Evolutionary conservation across 768 basidiomycete species (phyloP).

Genomic region (Phylloporus scabripes): DNA sequence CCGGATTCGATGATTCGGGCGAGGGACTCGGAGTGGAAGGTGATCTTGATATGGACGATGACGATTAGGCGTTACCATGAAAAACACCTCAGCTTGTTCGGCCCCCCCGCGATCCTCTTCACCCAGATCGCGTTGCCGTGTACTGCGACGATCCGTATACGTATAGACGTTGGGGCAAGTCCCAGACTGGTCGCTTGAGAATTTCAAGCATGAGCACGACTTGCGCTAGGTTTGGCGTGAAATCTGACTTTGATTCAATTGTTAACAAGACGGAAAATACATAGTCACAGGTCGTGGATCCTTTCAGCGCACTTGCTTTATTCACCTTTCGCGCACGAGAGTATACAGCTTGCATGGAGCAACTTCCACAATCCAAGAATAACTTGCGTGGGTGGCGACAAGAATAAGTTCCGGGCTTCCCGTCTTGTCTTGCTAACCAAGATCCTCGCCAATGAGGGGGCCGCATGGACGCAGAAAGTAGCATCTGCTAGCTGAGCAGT

Average conservation of each 20-base stretch:
- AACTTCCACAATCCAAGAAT: neutral
- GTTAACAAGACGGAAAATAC: neutral
- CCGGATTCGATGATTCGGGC: slow-evolving; percentile 59
- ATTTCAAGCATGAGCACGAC: neutral
- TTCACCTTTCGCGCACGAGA: neutral
- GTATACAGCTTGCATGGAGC: neutral
- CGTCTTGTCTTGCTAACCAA: neutral
- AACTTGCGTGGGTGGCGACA: neutral
- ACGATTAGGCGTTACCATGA: slow-evolving; percentile 33
- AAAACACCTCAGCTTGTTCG: neutral
- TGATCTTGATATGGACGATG: slow-evolving; percentile 60
- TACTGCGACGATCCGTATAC: neutral
- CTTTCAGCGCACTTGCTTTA: neutral
- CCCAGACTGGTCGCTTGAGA: neutral
- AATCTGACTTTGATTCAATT: neutral
- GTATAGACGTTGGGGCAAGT: neutral
- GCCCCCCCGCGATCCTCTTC: neutral
- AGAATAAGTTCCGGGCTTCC: neutral
- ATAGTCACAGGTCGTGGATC: neutral
- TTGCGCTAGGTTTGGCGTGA: neutral
- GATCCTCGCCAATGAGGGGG: neutral
- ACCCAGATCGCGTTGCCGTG: neutral
- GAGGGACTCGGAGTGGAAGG: slow-evolving; percentile 65
- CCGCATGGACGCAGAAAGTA: neutral
- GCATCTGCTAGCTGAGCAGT: neutral